Evolutionary conservation across 495 filamentous ascomycete species (phyloP).

Genomic region (Penicillium verhagenii): DNA sequence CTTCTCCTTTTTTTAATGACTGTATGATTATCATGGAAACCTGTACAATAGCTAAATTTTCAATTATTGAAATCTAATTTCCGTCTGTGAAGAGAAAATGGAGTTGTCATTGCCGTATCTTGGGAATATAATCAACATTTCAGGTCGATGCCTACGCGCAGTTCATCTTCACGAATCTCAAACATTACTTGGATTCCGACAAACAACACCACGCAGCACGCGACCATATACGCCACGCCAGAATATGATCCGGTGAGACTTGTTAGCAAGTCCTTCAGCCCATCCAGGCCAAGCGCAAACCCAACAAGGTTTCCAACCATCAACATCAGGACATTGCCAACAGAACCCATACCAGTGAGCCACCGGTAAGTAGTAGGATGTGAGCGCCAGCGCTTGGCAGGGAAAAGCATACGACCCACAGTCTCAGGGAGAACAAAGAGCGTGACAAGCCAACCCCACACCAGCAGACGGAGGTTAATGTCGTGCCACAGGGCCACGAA

Average conservation of each 20-base stretch:
- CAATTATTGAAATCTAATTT: slow-evolving; percentile 6
- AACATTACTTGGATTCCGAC: slow-evolving; percentile 94
- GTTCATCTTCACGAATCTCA: slow-evolving; percentile 84
- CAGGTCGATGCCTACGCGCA: slow-evolving; percentile 74
- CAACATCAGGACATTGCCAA: slow-evolving; percentile 91
- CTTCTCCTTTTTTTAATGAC: slow-evolving; percentile 18
- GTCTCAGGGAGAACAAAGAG: slow-evolving; percentile 91
- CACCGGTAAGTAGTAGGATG: slow-evolving; percentile 70
- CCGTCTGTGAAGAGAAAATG: not conserved
- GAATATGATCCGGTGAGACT: slow-evolving; percentile 73
- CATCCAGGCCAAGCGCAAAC: slow-evolving; percentile 89
- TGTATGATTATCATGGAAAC: slow-evolving; percentile 23
- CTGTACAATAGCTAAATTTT: slow-evolving; percentile 20
- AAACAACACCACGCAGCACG: slow-evolving; percentile 71
- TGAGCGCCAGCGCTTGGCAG: slow-evolving; percentile 63
- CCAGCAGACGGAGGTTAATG: slow-evolving; percentile 84
- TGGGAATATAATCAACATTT: slow-evolving; percentile 61
- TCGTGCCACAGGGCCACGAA: slow-evolving; percentile 99
- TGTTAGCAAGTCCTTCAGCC: slow-evolving; percentile 69
- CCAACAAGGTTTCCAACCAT: slow-evolving; percentile 93
- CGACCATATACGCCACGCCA: slow-evolving; percentile 69
- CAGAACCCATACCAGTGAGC: slow-evolving; percentile 80
- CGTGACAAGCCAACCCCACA: slow-evolving; percentile 96
- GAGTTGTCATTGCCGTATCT: not conserved
- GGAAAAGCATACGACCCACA: slow-evolving; percentile 68